Base-by-base conservation (phyloP, 495 filamentous ascomycete genomes). In the Pseudevernia furfuracea region DNA sequence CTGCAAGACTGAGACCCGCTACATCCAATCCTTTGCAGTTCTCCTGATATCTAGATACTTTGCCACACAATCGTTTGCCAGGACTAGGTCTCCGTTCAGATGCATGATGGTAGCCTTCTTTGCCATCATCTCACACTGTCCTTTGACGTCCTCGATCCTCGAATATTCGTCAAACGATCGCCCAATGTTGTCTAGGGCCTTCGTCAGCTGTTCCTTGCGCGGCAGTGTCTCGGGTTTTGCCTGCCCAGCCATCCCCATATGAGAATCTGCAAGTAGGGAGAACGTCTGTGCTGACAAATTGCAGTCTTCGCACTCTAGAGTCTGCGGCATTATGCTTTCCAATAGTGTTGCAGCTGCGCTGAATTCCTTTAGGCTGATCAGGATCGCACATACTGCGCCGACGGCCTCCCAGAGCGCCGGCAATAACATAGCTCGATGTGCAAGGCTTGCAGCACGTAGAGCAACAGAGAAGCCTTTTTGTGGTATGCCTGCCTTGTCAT, bases 61-160 rank as follows among this genome's bases (percentile, higher is more conserved):
- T 15, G 86, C 82, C 7, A 89, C 88, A 74, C 83, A 90, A 62
- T 91, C 86, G 75, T 92, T 89, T 1, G 89, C 85, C 68, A 88
- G 72, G 23, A 80, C 82, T 60, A 81, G 74, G 66, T 96, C 88
- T 6, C 89, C 91, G 30, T 87, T 78, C 12, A 88, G 76, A 72
- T 86, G 85, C 82, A 90, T 89, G 48, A 96, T 79, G 12, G 87
- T 87, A 21, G 90, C 89, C 73, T 91, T 92, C 77, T 93, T 93
- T 3, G 88, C 89, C 78, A 95, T 84, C 84, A 90, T 87, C 76
- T 91, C 88, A 71, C 88, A 88, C 73, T 90, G 88, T 43, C 85
- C 88, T 28, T 80, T 74, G 23, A 87, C 77, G 75, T 96, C 90
- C 71, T 91, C 87, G 39, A 92, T 80, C 36, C 81, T 80, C 48